Evolutionary conservation across 1,139 yeast species (phyloP).

Genomic region (Candida sanyaensis): DNA sequence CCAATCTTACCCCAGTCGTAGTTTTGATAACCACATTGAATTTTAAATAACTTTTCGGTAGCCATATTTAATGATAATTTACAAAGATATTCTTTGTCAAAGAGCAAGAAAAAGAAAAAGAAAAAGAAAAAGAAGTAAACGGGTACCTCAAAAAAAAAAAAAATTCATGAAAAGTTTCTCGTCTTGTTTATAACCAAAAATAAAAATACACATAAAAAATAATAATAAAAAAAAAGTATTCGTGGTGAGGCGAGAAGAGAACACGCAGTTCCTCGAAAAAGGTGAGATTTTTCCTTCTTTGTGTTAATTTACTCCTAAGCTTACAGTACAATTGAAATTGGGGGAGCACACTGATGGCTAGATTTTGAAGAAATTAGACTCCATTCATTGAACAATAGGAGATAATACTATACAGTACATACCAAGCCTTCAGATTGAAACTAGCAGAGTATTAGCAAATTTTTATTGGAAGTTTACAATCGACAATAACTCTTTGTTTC

Average conservation of each 20-base stretch:
- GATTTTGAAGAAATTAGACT: too few species aligned
- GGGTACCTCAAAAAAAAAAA: neutral
- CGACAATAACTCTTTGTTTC: too few species aligned
- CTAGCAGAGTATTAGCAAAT: too few species aligned
- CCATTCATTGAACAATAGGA: too few species aligned
- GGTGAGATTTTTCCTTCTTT: neutral
- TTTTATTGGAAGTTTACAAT: too few species aligned
- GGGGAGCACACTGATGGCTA: neutral
- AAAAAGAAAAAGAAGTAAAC: neutral
- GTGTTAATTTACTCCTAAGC: neutral
- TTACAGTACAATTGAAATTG: neutral
- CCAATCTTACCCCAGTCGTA: slow-evolving; percentile 92
- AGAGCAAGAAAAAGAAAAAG: neutral
- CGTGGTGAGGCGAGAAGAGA: neutral
- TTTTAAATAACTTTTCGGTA: slow-evolving; percentile 34
- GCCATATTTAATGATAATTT: neutral
- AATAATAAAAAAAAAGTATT: too few species aligned
- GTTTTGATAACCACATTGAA: slow-evolving; percentile 64
- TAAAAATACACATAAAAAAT: neutral
- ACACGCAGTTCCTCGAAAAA: slow-evolving; percentile 2
- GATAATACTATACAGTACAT: too few species aligned
- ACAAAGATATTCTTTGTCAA: slow-evolving; percentile 1
- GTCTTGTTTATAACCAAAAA: neutral
- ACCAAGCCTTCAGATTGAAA: too few species aligned
- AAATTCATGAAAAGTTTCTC: neutral